Evolutionary conservation across 1,284 basidiomycete species (phyloP), one percentile per base, ranked within the genome.

Genomic region (Trichosporon sp.): DNA sequence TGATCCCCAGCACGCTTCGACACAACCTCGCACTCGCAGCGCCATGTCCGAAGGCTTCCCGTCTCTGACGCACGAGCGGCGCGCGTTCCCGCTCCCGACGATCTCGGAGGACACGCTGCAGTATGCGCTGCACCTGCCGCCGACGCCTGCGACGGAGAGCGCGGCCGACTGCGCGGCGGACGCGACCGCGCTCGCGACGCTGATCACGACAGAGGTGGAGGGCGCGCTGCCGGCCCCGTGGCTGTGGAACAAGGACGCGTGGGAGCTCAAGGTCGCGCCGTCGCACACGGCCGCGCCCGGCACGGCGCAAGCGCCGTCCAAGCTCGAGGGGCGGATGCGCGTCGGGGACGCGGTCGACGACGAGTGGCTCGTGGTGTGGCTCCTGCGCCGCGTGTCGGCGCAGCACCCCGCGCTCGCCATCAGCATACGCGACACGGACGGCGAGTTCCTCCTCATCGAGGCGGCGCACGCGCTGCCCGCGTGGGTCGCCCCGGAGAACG

Each of bases 391-490:
- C 81, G 86, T 95, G 67, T 91, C 89, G 71, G 83, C 85, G 63
- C 88, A 87, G 71, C 94, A 91, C 90, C 89, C 92, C 74, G 84
- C 92, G 56, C 88, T 88, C 11, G 86, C 94, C 67, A 90, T 90
- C 65, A 83, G 93, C 74, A 87, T 91, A 1, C 89, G 88, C 71
- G 96, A 98, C 83, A 90, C 91, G 3, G 96, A 99, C 81, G 97
- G 97, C 32, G 93, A 99, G 77, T 98, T 99, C 78, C 83, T 99
- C 51, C 87, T 99, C 70, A 98, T 99, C 73, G 96, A 99, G 84
- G 96, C 93, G 2, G 97, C 97, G 11, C 91, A 98, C 67, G 87
- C 86, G 63, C 85, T 99, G 11, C 95, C 96, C 3, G 84, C 87
- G 0, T 99, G 96, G 97, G 89, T 98, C 58, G 91, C 90, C 12